Evolutionary conservation across 2,329 filamentous ascomycete genomes (phyloP).

Genomic region (Beauveria caledonica): DNA sequence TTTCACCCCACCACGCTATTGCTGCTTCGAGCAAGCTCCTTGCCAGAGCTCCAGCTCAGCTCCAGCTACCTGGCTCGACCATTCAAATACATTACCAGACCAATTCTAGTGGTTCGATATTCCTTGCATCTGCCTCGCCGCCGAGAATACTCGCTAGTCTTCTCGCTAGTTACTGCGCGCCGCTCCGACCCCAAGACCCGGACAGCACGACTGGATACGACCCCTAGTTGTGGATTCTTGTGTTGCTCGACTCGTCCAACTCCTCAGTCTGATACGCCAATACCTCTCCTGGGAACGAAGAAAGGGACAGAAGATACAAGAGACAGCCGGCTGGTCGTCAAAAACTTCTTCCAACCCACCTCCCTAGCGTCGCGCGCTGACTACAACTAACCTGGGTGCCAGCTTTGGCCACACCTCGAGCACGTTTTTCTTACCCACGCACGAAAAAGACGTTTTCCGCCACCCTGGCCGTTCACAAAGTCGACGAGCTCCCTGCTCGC

Average conservation of each 20-base stretch:
- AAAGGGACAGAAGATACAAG: background rate
- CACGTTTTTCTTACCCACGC: constrained; percentile 7
- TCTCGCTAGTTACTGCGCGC: background rate
- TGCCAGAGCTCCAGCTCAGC: background rate
- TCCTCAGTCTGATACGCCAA: background rate
- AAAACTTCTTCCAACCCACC: constrained; percentile 8
- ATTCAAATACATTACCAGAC: background rate
- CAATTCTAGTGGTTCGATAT: background rate
- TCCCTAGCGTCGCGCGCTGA: constrained; percentile 9
- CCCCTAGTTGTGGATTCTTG: constrained; percentile 1
- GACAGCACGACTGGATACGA: background rate
- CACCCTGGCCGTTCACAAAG: background rate
- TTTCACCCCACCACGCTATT: constrained; percentile 9
- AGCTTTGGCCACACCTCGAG: background rate
- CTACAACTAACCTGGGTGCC: background rate
- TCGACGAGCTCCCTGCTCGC: background rate
- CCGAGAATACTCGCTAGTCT: background rate
- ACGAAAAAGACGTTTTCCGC: background rate
- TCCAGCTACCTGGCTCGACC: constrained; percentile 7
- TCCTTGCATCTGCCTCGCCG: background rate
- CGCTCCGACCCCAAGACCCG: background rate
- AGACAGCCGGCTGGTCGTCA: background rate
- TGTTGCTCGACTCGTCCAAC: background rate
- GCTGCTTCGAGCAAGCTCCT: constrained; percentile 7
- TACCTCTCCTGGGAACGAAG: background rate